A percentile compares a stretch with the other conserved stretches of the same genome.
These are phyloP conservation scores for Funneliformis mosseae DNA, from an alignment of 192 early-diverging fungal species.

Conservation along the genomic window DNA sequence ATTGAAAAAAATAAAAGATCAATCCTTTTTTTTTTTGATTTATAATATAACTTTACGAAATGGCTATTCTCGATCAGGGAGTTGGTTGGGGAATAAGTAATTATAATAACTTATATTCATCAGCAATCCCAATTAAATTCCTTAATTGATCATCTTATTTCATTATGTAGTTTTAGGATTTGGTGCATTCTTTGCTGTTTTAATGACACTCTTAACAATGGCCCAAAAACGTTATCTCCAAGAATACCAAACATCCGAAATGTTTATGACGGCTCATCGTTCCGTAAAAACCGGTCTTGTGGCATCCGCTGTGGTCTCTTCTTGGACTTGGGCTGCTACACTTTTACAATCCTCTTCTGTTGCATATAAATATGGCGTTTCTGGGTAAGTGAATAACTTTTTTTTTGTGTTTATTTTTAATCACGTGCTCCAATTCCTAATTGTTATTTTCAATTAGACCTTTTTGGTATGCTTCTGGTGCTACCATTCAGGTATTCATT, in stretches of 20 bases:
- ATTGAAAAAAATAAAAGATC: too few species aligned
- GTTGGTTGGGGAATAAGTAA: conserved; percentile 24
- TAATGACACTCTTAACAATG: conserved; percentile 68
- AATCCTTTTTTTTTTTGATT: too few species aligned
- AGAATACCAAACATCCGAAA: conserved; percentile 66
- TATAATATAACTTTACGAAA: neutral
- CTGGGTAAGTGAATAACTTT: conserved; percentile 34
- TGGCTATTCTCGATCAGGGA: neutral
- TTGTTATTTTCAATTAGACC: conserved; percentile 36
- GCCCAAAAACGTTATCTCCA: conserved; percentile 67
- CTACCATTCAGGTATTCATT: conserved; percentile 57
- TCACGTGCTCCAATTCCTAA: neutral
- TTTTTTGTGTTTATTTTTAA: neutral
- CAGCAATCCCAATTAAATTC: neutral
- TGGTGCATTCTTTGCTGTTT: conserved; percentile 53
- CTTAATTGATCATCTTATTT: neutral
- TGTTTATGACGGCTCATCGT: conserved; percentile 70
- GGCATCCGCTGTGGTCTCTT: conserved; percentile 68
- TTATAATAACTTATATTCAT: neutral
- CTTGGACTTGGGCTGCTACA: conserved; percentile 74
- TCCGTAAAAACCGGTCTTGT: conserved; percentile 68
- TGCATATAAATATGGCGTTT: conserved; percentile 70
- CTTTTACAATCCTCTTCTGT: conserved; percentile 69
- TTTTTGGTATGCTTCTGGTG: conserved; percentile 73
- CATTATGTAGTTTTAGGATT: conserved; percentile 44